Base-by-base conservation (phyloP, 1,284 basidiomycete species). In the Flammula alnicola region DNA sequence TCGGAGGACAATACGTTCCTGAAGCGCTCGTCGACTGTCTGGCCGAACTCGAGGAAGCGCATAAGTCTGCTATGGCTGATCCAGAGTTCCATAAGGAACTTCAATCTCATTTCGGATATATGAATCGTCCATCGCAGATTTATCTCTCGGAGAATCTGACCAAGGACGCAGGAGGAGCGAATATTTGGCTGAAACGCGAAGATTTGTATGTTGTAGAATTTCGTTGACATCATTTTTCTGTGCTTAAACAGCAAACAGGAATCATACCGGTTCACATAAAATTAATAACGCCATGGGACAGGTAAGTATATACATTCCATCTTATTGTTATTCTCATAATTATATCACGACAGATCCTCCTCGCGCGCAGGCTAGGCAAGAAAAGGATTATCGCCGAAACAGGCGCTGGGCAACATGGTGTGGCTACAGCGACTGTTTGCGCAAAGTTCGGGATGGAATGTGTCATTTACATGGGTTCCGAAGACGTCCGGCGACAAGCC, bases 321-420 rank as follows among this genome's bases (percentile, higher is more conserved):
- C 16, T 16, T 6, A 7, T 12, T 6, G 22, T 20, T 16, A n/a
- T 26, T 41, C 12, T 20, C 27, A 12, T 49, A 27, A 47, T 26
- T 17, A 33, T 23, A n/a, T n/a, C 27, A 17, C 2, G 14, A 2
- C 58, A 94, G 86, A 94, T 98, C 56, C 79, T 99, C 12, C 84
- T 99, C 26, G 97, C 97, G 3, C 83, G 84, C 51, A 81, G 96
- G 37, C 75, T 99, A 56, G 96, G 97, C 23, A 99, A 99, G 77
- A 97, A 81, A 40, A 84, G 95, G 44, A 98, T 99, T 66, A 98
- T 99, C 58, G 95, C 96, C 41, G 97, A 99, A 77, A 99, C 97
- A 1, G 96, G 96, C 54, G 96, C 97, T 0, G 97, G 97, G 23
- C 96, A 99, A 69, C 97, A 99, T 70, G 97, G 97, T 69, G 95